Evolutionary conservation across 2,329 filamentous ascomycete genomes (phyloP).

Genomic region (Coleophoma crateriformis): DNA sequence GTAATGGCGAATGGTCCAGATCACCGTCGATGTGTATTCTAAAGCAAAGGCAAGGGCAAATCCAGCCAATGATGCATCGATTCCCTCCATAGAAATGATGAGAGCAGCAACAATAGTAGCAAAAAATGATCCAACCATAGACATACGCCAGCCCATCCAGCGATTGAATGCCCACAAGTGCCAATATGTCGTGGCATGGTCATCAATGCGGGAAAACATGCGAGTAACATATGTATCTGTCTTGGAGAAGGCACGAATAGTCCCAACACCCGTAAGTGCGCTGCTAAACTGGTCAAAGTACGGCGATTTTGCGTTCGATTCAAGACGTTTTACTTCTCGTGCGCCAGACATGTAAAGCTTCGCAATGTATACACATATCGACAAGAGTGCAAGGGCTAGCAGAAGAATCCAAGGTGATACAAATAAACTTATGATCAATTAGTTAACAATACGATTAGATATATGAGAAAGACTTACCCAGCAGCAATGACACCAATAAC

Average conservation of each 20-base stretch:
- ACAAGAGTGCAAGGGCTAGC: constrained; percentile 52
- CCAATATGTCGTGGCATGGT: constrained; percentile 59
- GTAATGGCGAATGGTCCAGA: constrained; percentile 63
- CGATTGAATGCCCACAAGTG: constrained; percentile 69
- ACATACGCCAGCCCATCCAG: constrained; percentile 73
- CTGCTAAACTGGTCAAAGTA: constrained; percentile 77
- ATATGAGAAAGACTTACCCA: constrained; percentile 30
- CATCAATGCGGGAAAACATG: constrained; percentile 67
- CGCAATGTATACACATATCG: constrained; percentile 52
- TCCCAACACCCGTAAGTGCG: constrained; percentile 65
- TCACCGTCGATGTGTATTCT: constrained; percentile 58
- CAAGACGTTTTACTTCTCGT: constrained; percentile 70
- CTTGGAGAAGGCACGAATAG: constrained; percentile 73
- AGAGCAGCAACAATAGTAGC: constrained; percentile 58
- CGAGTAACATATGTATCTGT: constrained; percentile 57
- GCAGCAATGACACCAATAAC: constrained; percentile 63
- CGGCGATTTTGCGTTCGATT: constrained; percentile 71
- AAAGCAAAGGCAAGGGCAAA: constrained; percentile 72
- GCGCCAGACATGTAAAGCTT: constrained; percentile 63
- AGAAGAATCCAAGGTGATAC: constrained; percentile 64
- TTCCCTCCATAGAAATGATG: constrained; percentile 53
- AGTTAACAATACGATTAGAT: constrained; percentile 48
- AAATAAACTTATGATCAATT: constrained; percentile 39
- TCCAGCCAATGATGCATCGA: constrained; percentile 66
- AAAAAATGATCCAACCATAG: constrained; percentile 63